Percentiles rank a stretch among this genome's conserved stretches.
Evolutionary conservation across 495 filamentous ascomycete species (phyloP).

Genomic region (Hypoxylon crocopeplum): DNA sequence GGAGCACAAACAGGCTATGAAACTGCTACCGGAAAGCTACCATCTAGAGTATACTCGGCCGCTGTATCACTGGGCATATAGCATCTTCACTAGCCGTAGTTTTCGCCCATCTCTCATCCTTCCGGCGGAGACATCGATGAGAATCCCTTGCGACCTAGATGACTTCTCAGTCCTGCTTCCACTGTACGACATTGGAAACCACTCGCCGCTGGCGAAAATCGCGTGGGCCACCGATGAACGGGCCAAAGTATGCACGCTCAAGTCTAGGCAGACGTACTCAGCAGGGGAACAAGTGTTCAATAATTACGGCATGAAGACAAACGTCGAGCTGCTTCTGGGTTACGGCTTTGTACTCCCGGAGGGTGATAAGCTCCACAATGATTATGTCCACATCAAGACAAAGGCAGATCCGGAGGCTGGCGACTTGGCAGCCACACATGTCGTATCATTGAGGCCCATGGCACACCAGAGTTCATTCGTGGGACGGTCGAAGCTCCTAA

Average conservation of each 20-base stretch:
- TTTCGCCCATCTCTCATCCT: slow-evolving; percentile 57
- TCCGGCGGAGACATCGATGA: slow-evolving; percentile 28
- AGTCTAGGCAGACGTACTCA: slow-evolving; percentile 29
- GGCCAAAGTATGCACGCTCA: slow-evolving; percentile 25
- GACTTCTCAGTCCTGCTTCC: slow-evolving; percentile 62
- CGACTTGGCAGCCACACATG: slow-evolving; percentile 34
- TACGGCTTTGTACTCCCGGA: slow-evolving; percentile 59
- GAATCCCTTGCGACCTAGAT: slow-evolving; percentile 41
- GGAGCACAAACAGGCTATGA: slow-evolving; percentile 54
- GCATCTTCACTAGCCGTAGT: slow-evolving; percentile 61
- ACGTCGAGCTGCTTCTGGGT: slow-evolving; percentile 58
- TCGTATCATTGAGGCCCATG: slow-evolving; percentile 52
- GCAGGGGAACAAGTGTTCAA: slow-evolving; percentile 55
- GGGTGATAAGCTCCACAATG: slow-evolving; percentile 51
- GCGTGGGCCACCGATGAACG: slow-evolving; percentile 46
- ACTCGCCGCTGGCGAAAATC: slow-evolving; percentile 51
- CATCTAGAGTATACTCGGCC: slow-evolving; percentile 47
- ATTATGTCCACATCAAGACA: slow-evolving; percentile 57
- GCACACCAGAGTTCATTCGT: slow-evolving; percentile 45
- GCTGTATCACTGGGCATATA: slow-evolving; percentile 63
- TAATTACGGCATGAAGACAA: slow-evolving; percentile 62
- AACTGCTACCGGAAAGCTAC: slow-evolving; percentile 43
- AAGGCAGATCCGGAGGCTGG: slow-evolving; percentile 38
- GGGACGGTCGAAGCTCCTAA: slow-evolving; percentile 39
- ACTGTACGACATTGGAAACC: slow-evolving; percentile 61